phyloP scores from a whole-genome alignment of 306 rosid genomes.

The Prunus campanulata region DNA sequence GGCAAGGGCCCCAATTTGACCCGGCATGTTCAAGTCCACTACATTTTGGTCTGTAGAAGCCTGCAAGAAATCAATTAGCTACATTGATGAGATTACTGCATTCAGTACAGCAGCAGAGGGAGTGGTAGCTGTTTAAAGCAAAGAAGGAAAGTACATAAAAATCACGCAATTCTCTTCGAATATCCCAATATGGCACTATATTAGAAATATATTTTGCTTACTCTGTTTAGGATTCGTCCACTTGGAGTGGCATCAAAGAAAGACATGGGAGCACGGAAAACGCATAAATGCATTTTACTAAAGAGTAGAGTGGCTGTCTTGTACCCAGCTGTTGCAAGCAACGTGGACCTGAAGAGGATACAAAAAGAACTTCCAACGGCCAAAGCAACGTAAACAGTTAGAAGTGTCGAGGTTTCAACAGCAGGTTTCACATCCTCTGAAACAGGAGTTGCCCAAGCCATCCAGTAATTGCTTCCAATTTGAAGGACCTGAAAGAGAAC shows the following conservation, averaged over 20 bases:
- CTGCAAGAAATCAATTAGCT: slow-evolving; percentile 30
- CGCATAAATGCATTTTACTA: slow-evolving; percentile 67
- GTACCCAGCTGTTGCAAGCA: slow-evolving; percentile 57
- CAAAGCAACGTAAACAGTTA: slow-evolving; percentile 57
- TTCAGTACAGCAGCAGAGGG: background rate
- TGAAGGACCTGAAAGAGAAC: slow-evolving; percentile 68
- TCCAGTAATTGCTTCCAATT: slow-evolving; percentile 95
- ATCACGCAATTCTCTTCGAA: background rate
- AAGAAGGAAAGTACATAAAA: background rate
- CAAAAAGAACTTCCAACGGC: slow-evolving; percentile 68
- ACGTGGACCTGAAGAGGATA: slow-evolving; percentile 44
- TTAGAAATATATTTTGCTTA: slow-evolving; percentile 25
- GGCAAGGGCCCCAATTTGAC: slow-evolving; percentile 47
- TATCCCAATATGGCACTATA: background rate
- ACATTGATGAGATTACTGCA: background rate
- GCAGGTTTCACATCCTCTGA: slow-evolving; percentile 56
- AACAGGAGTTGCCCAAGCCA: slow-evolving; percentile 85
- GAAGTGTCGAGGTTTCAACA: slow-evolving; percentile 43
- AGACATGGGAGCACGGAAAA: slow-evolving; percentile 88
- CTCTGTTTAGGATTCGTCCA: slow-evolving; percentile 79
- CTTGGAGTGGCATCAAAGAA: slow-evolving; percentile 90
- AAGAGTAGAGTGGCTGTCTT: slow-evolving; percentile 76
- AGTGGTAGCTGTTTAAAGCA: background rate
- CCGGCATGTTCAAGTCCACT: slow-evolving; percentile 49
- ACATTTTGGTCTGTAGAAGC: slow-evolving; percentile 81